Evolutionary conservation across 257 asterid genomes (phyloP).

Genomic region (Craterostigma plantagineum): DNA sequence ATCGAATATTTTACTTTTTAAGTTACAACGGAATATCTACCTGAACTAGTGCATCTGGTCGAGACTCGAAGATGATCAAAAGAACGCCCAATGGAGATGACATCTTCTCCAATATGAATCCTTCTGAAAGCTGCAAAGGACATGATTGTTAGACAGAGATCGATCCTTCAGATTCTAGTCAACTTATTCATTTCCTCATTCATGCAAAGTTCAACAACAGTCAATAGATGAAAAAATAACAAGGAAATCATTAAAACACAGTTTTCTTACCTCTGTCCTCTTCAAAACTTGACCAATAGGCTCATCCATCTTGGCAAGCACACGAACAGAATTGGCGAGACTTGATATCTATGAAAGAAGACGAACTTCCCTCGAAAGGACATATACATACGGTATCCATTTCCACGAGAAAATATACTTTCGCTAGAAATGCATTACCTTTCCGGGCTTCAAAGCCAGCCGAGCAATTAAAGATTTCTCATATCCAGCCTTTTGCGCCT

Average conservation of each 20-base stretch:
- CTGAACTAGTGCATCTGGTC: constrained; percentile 88
- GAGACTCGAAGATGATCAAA: constrained; percentile 68
- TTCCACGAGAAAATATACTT: not conserved
- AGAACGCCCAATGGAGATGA: constrained; percentile 79
- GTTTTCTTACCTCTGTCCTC: constrained; percentile 57
- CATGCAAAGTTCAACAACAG: not conserved
- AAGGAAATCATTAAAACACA: not conserved
- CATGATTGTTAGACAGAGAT: too few relatives aligned
- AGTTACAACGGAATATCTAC: constrained; percentile 11
- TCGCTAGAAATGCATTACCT: constrained; percentile 23
- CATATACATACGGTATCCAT: constrained; percentile 6
- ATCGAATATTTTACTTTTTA: not conserved
- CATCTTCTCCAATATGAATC: constrained; percentile 54
- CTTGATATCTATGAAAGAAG: constrained; percentile 22
- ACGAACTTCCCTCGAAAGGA: not conserved
- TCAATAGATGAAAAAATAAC: not conserved
- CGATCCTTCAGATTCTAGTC: too few relatives aligned
- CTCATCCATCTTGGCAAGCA: constrained; percentile 72
- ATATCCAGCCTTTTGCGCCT: constrained; percentile 45
- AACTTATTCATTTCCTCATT: too few relatives aligned
- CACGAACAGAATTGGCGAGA: constrained; percentile 66
- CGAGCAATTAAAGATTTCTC: constrained; percentile 56
- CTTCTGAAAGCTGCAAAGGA: constrained; percentile 51
- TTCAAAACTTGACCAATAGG: constrained; percentile 62
- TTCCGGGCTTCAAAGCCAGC: constrained; percentile 56